Conservation (phyloP, 345 rosid species). For the Citrus inodora region DNA sequence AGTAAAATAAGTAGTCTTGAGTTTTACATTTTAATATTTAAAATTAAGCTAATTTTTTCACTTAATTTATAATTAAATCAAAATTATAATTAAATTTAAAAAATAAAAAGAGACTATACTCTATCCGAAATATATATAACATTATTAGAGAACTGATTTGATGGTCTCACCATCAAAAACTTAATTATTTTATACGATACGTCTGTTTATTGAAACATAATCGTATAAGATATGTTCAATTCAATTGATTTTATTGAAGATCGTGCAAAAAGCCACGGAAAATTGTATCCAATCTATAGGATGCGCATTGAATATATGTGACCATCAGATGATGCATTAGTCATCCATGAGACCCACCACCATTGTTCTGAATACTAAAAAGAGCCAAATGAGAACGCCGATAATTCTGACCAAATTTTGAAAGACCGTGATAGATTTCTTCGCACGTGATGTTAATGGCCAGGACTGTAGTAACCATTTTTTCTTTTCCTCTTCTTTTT, state of each 20-base stretch:
- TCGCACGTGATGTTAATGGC: neutral
- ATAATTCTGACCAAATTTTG: slow-evolving; percentile 7
- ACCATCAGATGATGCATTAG: neutral
- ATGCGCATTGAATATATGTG: neutral
- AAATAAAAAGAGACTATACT: no score
- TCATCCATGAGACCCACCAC: neutral
- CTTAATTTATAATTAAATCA: no score
- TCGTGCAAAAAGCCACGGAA: neutral
- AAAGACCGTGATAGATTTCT: neutral
- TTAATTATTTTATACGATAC: no score
- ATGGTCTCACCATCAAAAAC: no score
- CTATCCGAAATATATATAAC: no score
- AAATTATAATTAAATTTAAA: no score
- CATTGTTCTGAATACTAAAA: neutral
- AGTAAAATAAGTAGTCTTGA: no score
- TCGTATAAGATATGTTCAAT: neutral
- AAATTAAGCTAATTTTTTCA: no score
- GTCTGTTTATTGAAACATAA: no score
- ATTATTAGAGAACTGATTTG: no score
- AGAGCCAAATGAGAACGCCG: slow-evolving; percentile 3
- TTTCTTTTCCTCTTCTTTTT: no score
- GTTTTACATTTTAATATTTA: no score
- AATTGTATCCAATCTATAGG: neutral
- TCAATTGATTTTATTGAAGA: neutral
- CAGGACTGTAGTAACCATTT: neutral